These are phyloP conservation scores for Pichia kudriavzevii DNA, from an alignment of 1,139 yeast genomes.

Conservation along the genomic window DNA sequence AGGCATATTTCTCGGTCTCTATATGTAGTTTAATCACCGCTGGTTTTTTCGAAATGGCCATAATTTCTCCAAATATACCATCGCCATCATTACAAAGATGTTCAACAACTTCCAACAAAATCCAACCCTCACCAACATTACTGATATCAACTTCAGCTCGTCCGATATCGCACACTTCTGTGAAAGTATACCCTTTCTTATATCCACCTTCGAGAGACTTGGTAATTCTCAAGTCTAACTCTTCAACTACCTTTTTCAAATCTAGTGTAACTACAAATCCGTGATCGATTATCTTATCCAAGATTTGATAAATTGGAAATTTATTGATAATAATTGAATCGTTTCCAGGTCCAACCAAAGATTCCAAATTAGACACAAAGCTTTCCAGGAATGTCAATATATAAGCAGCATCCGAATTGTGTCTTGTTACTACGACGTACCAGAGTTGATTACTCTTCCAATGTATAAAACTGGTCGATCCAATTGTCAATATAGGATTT, in stretches of 20 bases:
- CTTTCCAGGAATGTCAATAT: too few relatives aligned
- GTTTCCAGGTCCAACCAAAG: slow-evolving; percentile 10
- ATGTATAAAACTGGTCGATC: slow-evolving; percentile 86
- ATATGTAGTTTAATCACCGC: too few relatives aligned
- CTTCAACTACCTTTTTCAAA: slow-evolving; percentile 59
- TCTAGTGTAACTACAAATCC: too few relatives aligned
- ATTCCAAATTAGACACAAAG: slow-evolving; percentile 40
- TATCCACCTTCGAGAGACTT: too few relatives aligned
- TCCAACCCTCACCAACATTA: too few relatives aligned
- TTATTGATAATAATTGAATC: slow-evolving; percentile 44
- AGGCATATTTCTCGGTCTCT: too few relatives aligned
- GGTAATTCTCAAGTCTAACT: too few relatives aligned
- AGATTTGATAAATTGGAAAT: slow-evolving; percentile 59
- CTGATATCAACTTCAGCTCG: too few relatives aligned
- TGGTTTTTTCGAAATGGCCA: slow-evolving; percentile 1
- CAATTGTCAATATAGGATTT: slow-evolving; percentile 83
- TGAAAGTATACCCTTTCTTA: too few relatives aligned
- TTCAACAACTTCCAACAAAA: too few relatives aligned
- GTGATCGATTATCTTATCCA: slow-evolving; percentile 72
- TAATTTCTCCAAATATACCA: slow-evolving; percentile 3
- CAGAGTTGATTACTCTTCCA: slow-evolving; percentile 64
- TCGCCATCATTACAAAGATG: not conserved
- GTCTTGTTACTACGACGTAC: slow-evolving; percentile 80
- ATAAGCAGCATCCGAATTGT: slow-evolving; percentile 87
- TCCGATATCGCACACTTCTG: too few relatives aligned